phyloP scores from a whole-genome alignment of 2,329 filamentous ascomycete species.

The Falciphora oryzae region DNA sequence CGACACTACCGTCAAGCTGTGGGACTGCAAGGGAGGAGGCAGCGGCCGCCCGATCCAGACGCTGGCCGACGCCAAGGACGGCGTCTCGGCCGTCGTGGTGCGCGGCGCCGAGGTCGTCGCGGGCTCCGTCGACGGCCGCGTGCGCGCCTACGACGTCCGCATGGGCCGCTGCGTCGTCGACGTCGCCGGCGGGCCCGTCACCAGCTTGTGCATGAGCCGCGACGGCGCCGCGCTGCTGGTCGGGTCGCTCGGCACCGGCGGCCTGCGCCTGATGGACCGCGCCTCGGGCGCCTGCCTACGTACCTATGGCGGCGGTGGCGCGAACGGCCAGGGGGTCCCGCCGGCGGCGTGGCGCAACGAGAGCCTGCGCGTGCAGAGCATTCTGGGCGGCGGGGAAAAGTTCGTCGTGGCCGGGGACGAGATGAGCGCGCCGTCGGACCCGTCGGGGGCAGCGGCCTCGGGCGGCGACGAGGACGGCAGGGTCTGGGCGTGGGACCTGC shows the following conservation, averaged over 20 bases:
- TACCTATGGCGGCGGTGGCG: constrained; percentile 52
- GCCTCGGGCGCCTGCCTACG: constrained; percentile 66
- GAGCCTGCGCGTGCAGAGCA: constrained; percentile 67
- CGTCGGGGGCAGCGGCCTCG: constrained; percentile 20
- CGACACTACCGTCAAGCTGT: constrained; percentile 70
- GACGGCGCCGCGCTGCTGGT: constrained; percentile 72
- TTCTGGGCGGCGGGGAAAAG: constrained; percentile 69
- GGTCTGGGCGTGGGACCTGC: constrained; percentile 77
- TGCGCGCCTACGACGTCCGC: constrained; percentile 76
- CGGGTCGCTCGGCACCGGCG: constrained; percentile 63
- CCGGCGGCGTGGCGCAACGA: constrained; percentile 51
- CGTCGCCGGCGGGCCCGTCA: constrained; percentile 66
- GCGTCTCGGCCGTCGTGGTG: constrained; percentile 47
- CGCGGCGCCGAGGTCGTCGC: constrained; percentile 55
- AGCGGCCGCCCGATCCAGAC: constrained; percentile 62
- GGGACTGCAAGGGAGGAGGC: constrained; percentile 56
- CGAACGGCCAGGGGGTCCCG: background rate
- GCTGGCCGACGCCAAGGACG: constrained; percentile 67
- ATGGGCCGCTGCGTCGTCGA: constrained; percentile 67
- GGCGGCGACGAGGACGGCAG: constrained; percentile 44
- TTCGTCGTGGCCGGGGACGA: constrained; percentile 80
- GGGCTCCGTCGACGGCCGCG: constrained; percentile 78
- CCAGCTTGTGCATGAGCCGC: constrained; percentile 63
- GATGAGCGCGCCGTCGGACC: constrained; percentile 28
- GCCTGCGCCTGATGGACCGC: constrained; percentile 75